Conservation (phyloP, 306 rosid genomes). For the Pyrus pyrifolia region DNA sequence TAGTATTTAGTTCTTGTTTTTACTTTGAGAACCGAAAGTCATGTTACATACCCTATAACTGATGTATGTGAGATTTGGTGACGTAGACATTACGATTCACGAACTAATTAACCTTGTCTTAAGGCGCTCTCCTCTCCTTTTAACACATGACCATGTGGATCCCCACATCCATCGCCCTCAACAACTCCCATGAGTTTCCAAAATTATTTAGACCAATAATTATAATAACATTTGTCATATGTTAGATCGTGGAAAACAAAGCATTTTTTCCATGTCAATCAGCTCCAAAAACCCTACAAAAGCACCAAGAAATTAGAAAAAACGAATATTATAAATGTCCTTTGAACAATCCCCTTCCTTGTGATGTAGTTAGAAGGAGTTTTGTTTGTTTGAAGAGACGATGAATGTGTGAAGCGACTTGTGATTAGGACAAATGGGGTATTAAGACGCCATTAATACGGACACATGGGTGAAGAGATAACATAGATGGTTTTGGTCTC, state of each 20-base stretch:
- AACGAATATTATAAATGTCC: background rate
- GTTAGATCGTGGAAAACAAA: background rate
- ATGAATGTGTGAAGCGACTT: background rate
- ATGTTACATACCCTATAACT: too few relatives aligned
- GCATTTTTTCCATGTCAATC: background rate
- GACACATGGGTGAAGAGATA: background rate
- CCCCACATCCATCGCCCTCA: conserved; percentile 8
- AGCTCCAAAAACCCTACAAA: too few relatives aligned
- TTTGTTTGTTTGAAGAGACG: background rate
- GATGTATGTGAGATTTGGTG: background rate
- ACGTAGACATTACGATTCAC: background rate
- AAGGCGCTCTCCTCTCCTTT: too few relatives aligned
- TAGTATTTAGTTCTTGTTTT: too few relatives aligned
- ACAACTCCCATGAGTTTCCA: background rate
- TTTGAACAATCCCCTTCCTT: too few relatives aligned
- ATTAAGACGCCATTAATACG: background rate
- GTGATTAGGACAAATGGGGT: background rate
- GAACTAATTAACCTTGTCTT: background rate
- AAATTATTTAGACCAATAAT: background rate
- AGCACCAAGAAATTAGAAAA: background rate
- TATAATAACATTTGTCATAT: background rate
- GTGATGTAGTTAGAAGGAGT: background rate
- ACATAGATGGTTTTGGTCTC: background rate
- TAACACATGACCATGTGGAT: conserved; percentile 14
- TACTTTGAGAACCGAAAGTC: too few relatives aligned